Conservation (phyloP, 2,329 filamentous ascomycete genomes). For the Trichoderma breve region DNA sequence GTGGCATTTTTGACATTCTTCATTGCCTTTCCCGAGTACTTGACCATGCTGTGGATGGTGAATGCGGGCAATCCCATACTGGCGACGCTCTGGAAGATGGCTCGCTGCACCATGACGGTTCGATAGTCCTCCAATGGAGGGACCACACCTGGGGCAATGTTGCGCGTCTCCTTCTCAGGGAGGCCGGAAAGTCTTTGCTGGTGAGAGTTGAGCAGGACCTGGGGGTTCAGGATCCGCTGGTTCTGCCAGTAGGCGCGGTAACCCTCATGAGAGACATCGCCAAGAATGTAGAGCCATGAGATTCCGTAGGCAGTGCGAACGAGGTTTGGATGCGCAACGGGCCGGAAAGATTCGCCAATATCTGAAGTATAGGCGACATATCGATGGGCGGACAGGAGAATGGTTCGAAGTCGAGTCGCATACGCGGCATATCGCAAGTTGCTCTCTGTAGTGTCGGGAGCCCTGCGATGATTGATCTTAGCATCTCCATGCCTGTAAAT, state of each 20-base stretch:
- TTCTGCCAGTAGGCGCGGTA: constrained; percentile 94
- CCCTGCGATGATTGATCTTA: constrained; percentile 28
- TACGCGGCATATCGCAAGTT: constrained; percentile 91
- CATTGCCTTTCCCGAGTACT: constrained; percentile 82
- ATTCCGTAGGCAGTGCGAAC: constrained; percentile 83
- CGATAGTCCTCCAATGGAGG: constrained; percentile 84
- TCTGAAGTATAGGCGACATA: constrained; percentile 98
- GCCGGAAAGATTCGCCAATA: constrained; percentile 93
- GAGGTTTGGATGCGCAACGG: constrained; percentile 80
- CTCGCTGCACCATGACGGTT: constrained; percentile 86
- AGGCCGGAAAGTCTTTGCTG: constrained; percentile 51
- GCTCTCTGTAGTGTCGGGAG: constrained; percentile 76
- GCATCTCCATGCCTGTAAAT: background rate
- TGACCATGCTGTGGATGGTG: constrained; percentile 89
- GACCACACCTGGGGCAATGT: constrained; percentile 42
- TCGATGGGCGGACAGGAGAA: constrained; percentile 85
- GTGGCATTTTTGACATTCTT: constrained; percentile 75
- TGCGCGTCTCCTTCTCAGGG: constrained; percentile 31
- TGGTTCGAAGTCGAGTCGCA: constrained; percentile 77
- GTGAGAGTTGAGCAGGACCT: constrained; percentile 52
- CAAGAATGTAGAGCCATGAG: constrained; percentile 88
- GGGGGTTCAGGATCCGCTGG: constrained; percentile 69
- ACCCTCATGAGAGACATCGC: constrained; percentile 88
- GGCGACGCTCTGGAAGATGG: constrained; percentile 84
- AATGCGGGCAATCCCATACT: constrained; percentile 93